Conservation (phyloP, 345 rosid species). For the Cardamine occulta region DNA sequence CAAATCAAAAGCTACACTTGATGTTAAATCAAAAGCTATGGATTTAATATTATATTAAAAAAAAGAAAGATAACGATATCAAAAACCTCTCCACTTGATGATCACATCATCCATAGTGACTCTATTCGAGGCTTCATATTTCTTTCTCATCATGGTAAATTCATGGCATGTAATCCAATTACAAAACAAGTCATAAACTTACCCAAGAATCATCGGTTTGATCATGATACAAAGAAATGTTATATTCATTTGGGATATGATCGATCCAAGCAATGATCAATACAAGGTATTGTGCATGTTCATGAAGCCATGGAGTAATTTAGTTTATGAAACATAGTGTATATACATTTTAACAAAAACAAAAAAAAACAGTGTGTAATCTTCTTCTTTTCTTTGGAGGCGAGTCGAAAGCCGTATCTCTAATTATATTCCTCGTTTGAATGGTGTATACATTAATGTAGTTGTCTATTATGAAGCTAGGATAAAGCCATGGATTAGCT, state of each 20-base stretch:
- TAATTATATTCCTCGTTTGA: conserved; percentile 1
- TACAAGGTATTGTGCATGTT: conserved; percentile 2
- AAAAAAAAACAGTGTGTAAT: neutral
- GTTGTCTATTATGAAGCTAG: conserved; percentile 18
- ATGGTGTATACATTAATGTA: conserved; percentile 9
- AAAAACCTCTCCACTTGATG: neutral
- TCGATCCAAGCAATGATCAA: conserved; percentile 5
- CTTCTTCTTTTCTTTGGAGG: conserved; percentile 18
- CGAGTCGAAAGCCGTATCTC: neutral
- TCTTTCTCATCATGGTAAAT: neutral
- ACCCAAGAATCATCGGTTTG: neutral
- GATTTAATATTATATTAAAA: too few relatives aligned
- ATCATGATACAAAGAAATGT: neutral
- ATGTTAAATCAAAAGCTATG: too few relatives aligned
- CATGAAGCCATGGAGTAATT: neutral
- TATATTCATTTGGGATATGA: conserved; percentile 14
- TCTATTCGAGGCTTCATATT: neutral
- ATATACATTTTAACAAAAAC: conserved; percentile 6
- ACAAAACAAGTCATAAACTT: conserved; percentile 22
- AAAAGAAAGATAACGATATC: too few relatives aligned
- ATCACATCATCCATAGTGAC: conserved; percentile 1
- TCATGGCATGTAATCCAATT: conserved; percentile 27
- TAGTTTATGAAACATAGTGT: conserved; percentile 8
- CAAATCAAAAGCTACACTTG: too few relatives aligned
- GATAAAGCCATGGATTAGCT: conserved; percentile 19